A percentile compares a stretch with the other conserved stretches of the same genome.
Conservation (phyloP, 1,284 basidiomycete genomes). For the Serendipita sp. region DNA sequence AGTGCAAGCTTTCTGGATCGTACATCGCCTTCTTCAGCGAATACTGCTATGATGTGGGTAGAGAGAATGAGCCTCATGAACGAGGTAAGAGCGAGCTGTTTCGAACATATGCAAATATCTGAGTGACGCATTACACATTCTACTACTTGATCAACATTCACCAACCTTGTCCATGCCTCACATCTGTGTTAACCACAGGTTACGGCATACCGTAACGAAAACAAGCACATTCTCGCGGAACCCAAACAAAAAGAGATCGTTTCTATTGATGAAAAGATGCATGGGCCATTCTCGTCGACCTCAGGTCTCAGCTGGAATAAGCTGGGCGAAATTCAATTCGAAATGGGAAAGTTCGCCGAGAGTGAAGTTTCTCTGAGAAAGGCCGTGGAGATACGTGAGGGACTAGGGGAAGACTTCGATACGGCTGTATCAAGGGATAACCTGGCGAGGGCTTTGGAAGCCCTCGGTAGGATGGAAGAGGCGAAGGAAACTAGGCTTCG, state of each 20-base stretch:
- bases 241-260: background rate
- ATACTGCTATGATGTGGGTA: no score
- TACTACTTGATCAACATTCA: background rate
- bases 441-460: background rate
- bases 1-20: no score
- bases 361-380: background rate
- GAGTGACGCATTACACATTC: background rate
- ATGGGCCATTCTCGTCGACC: background rate
- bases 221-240: background rate
- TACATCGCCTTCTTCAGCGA: no score
- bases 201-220: background rate
- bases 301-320: background rate
- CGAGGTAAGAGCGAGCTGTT: no score
- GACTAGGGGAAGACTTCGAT: background rate
- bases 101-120: no score
- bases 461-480: background rate
- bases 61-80: no score
- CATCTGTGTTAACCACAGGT: background rate
- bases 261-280: background rate
- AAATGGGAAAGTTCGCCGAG: background rate
- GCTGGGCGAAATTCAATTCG: background rate
- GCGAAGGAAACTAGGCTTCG: background rate
- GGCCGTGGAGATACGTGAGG: background rate
- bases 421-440: background rate
- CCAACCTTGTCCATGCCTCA: background rate